Percentiles rank a stretch among this genome's conserved stretches.
Conservation (phyloP, 805 yeast species). For the Komagataella populi region DNA sequence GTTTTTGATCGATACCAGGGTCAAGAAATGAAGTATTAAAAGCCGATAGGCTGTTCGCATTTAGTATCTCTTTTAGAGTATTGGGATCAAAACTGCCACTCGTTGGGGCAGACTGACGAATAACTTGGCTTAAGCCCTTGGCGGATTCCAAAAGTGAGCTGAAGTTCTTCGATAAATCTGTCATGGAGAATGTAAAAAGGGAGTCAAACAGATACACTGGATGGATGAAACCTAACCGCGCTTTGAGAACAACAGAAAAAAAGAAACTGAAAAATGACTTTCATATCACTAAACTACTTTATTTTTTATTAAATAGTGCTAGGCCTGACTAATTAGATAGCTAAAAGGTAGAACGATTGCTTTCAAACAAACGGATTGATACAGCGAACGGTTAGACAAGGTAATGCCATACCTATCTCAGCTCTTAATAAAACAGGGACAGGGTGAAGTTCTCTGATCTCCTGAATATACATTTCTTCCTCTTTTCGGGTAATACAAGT, state of each 20-base stretch:
- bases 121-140: not conserved
- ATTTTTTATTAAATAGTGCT: too few relatives aligned
- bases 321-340: too few relatives aligned
- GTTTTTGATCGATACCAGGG: not conserved
- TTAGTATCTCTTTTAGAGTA: not conserved
- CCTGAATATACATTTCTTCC: constrained; percentile 58
- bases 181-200: constrained; percentile 3
- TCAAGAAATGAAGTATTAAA: not conserved
- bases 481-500: constrained; percentile 47
- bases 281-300: too few relatives aligned
- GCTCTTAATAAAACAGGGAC: constrained; percentile 82
- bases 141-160: constrained; percentile 1
- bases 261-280: too few relatives aligned
- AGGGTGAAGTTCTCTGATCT: constrained; percentile 59
- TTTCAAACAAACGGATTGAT: constrained; percentile 57
- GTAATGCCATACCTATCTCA: constrained; percentile 90
- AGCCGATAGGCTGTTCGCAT: not conserved
- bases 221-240: too few relatives aligned
- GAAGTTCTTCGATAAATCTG: not conserved
- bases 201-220: constrained; percentile 2
- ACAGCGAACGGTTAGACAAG: constrained; percentile 86
- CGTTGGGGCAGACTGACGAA: not conserved
- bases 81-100: not conserved
- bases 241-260: too few relatives aligned
- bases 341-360: not conserved